Conservation (phyloP, 441 rosid genomes). For the Theobroma grandiflorum region DNA sequence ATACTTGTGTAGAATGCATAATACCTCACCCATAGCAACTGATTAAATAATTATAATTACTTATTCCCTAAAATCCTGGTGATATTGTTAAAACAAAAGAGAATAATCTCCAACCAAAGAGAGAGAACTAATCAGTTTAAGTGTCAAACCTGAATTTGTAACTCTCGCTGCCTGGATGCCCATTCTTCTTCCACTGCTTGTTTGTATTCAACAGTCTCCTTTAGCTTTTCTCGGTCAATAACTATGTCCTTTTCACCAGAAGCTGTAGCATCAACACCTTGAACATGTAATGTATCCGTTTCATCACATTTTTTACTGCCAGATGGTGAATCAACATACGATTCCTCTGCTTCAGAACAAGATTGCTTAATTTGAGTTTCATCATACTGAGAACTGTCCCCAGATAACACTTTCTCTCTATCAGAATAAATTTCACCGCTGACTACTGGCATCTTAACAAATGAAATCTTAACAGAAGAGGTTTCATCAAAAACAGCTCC, state of each 20-base stretch:
- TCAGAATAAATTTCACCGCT: slow-evolving; percentile 21
- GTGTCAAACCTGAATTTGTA: slow-evolving; percentile 70
- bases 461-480: slow-evolving; percentile 18
- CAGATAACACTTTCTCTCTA: neutral
- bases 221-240: slow-evolving; percentile 73
- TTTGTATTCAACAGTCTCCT: slow-evolving; percentile 85
- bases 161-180: slow-evolving; percentile 75
- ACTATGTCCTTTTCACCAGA: slow-evolving; percentile 49
- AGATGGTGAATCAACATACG: slow-evolving; percentile 31
- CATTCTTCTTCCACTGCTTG: slow-evolving; percentile 81
- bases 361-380: slow-evolving; percentile 39
- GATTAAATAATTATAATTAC: neutral
- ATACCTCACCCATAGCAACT: neutral
- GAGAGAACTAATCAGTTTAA: neutral
- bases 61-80: neutral
- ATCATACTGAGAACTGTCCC: slow-evolving; percentile 17
- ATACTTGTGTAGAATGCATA: neutral
- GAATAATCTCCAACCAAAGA: neutral
- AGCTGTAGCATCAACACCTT: slow-evolving; percentile 32
- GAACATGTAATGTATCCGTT: slow-evolving; percentile 19
- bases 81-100: neutral
- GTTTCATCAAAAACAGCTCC: slow-evolving; percentile 11
- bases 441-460: slow-evolving; percentile 10
- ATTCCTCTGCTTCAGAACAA: slow-evolving; percentile 32
- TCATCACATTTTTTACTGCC: slow-evolving; percentile 27